A percentile compares a stretch with the other conserved stretches of the same genome.
Evolutionary conservation across 805 yeast genomes (phyloP).

Genomic region (Starmerella potacharoeniae): DNA sequence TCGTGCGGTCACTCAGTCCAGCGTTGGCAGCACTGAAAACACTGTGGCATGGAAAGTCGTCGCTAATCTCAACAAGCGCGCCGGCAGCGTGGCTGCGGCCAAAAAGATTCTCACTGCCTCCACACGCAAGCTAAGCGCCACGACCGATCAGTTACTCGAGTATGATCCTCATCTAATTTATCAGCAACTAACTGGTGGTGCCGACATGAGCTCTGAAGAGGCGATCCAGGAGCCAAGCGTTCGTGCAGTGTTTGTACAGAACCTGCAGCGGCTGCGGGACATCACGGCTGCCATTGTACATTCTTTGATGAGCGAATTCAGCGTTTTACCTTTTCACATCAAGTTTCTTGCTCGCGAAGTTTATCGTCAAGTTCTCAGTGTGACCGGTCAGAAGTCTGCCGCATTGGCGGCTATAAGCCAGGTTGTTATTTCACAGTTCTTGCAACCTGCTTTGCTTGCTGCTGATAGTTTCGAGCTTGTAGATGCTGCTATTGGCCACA

Average conservation of each 20-base stretch:
- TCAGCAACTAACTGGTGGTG: constrained; percentile 26
- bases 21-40: constrained; percentile 16
- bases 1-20: constrained; percentile 9
- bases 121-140: constrained; percentile 25
- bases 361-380: constrained; percentile 19
- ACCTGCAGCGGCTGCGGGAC: constrained; percentile 66
- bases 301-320: constrained; percentile 36
- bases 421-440: constrained; percentile 29
- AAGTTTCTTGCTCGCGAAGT: constrained; percentile 43
- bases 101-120: constrained; percentile 32
- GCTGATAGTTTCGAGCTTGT: constrained; percentile 42
- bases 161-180: constrained; percentile 54
- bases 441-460: constrained; percentile 31
- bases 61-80: constrained; percentile 10
- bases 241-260: constrained; percentile 54
- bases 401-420: constrained; percentile 60
- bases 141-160: constrained; percentile 49
- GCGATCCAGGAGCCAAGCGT: constrained; percentile 79
- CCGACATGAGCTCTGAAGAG: constrained; percentile 39
- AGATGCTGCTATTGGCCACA: constrained; percentile 30
- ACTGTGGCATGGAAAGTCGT: constrained; percentile 17
- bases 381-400: constrained; percentile 33
- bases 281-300: constrained; percentile 50
- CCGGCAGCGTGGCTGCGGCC: constrained; percentile 21
- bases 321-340: constrained; percentile 43